Conservation (phyloP, 768 basidiomycete species). For the Candolleomyces efflorescens region DNA sequence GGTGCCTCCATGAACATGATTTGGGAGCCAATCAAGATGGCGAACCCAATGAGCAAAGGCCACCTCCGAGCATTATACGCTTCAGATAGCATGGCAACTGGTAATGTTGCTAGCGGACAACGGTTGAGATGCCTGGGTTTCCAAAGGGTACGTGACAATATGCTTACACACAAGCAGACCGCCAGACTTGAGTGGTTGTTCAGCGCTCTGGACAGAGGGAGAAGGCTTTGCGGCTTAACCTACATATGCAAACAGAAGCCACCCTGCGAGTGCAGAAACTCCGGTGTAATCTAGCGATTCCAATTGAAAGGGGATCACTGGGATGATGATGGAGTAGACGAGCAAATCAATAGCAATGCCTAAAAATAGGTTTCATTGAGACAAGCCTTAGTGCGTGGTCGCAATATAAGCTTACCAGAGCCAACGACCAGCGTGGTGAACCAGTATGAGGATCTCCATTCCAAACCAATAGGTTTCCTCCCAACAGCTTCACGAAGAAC, state of each 20-base stretch:
- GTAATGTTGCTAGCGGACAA: constrained; percentile 42
- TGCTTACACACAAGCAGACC: constrained; percentile 50
- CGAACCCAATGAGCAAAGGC: constrained; percentile 48
- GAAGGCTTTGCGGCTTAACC: constrained; percentile 16
- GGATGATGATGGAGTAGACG: constrained; percentile 60
- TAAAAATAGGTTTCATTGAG: neutral
- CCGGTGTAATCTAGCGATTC: constrained; percentile 39
- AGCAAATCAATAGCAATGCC: constrained; percentile 42
- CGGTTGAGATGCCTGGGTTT: neutral
- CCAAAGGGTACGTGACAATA: neutral
- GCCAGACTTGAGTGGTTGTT: constrained; percentile 35
- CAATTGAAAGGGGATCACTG: constrained; percentile 62
- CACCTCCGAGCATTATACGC: constrained; percentile 38
- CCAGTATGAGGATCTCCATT: constrained; percentile 57
- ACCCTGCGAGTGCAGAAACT: constrained; percentile 51
- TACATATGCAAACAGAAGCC: constrained; percentile 59
- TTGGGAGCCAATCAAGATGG: constrained; percentile 49
- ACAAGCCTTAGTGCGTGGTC: neutral
- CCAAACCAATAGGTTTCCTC: constrained; percentile 37
- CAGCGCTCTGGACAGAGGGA: constrained; percentile 2
- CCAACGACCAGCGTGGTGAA: constrained; percentile 52
- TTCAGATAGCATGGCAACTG: constrained; percentile 55
- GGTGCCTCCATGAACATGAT: constrained; percentile 62
- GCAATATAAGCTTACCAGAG: constrained; percentile 31
- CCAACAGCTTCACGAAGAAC: neutral